Evolutionary conservation across 2,329 filamentous ascomycete species (phyloP).

Genomic region (Coleophoma eucalyptorum): DNA sequence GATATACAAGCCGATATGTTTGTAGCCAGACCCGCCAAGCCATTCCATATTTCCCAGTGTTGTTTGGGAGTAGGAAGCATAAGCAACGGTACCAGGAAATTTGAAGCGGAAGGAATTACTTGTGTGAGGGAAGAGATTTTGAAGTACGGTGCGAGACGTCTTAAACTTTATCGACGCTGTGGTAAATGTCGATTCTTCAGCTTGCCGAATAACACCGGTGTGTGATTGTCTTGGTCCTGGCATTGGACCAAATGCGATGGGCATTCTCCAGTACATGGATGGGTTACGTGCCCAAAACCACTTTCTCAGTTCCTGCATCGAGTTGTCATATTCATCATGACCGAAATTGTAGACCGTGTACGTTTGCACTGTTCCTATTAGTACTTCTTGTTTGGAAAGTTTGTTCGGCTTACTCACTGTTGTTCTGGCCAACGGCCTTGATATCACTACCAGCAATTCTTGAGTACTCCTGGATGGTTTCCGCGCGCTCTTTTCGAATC

Average conservation of each 20-base stretch:
- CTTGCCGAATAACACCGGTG: slow-evolving; percentile 2
- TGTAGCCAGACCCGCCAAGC: slow-evolving; percentile 58
- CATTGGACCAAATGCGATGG: slow-evolving; percentile 28
- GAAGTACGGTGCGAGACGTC: slow-evolving; percentile 31
- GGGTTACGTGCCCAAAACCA: slow-evolving; percentile 36
- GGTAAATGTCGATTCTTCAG: slow-evolving; percentile 3
- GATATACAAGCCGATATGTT: slow-evolving; percentile 54
- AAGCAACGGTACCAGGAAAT: slow-evolving; percentile 27
- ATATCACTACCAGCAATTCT: slow-evolving; percentile 46
- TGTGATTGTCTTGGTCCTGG: slow-evolving; percentile 14
- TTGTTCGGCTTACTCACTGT: slow-evolving; percentile 36
- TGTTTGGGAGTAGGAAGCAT: slow-evolving; percentile 32
- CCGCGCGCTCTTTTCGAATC: slow-evolving; percentile 53
- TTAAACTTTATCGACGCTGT: slow-evolving; percentile 34
- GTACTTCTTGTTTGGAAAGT: slow-evolving; percentile 23
- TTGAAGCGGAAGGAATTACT: slow-evolving; percentile 24
- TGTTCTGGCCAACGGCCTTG: slow-evolving; percentile 35
- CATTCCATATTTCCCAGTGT: slow-evolving; percentile 50
- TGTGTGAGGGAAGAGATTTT: slow-evolving; percentile 30
- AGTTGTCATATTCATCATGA: slow-evolving; percentile 49
- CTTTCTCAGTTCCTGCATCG: slow-evolving; percentile 34
- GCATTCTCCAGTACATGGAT: slow-evolving; percentile 40
- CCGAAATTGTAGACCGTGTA: slow-evolving; percentile 41
- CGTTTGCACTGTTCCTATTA: slow-evolving; percentile 36
- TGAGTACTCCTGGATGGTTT: slow-evolving; percentile 53